phyloP scores from a whole-genome alignment of 306 rosid genomes.

The Cucurbita argyrosperma region DNA sequence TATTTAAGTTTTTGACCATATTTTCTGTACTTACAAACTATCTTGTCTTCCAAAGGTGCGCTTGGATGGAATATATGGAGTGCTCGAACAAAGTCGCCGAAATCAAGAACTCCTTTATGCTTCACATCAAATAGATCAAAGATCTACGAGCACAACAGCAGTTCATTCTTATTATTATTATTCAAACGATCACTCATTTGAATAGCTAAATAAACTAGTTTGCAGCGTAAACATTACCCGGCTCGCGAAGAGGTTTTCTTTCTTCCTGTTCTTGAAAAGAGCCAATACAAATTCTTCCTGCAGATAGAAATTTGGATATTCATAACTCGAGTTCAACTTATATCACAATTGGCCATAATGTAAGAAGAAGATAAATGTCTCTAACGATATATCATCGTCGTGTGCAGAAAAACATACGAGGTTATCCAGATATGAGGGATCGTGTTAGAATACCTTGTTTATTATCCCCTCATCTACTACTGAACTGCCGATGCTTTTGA shows the following conservation, averaged over 20 bases:
- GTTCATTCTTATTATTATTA: neutral
- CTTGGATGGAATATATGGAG: slow-evolving; percentile 9
- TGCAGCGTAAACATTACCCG: slow-evolving; percentile 30
- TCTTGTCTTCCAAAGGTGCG: slow-evolving; percentile 2
- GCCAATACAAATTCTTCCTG: slow-evolving; percentile 96
- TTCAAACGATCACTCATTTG: neutral
- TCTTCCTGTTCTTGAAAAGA: slow-evolving; percentile 53
- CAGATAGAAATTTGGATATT: slow-evolving; percentile 6
- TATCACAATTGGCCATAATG: neutral
- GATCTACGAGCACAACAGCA: slow-evolving; percentile 1
- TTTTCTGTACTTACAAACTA: neutral
- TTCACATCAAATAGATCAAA: slow-evolving; percentile 13
- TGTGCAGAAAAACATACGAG: neutral
- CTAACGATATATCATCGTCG: neutral
- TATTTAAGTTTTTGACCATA: neutral
- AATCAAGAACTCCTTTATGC: slow-evolving; percentile 6
- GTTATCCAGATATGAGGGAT: neutral
- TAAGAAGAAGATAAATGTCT: neutral
- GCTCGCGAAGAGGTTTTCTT: slow-evolving; percentile 69
- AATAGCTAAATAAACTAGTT: neutral
- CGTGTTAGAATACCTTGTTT: slow-evolving; percentile 45
- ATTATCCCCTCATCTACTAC: slow-evolving; percentile 75
- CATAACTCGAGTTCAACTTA: neutral
- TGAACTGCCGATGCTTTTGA: slow-evolving; percentile 65
- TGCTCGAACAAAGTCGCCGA: slow-evolving; percentile 10